These are phyloP conservation scores for Lenzites betulinus DNA, from an alignment of 768 basidiomycete genomes.

Conservation along the genomic window DNA sequence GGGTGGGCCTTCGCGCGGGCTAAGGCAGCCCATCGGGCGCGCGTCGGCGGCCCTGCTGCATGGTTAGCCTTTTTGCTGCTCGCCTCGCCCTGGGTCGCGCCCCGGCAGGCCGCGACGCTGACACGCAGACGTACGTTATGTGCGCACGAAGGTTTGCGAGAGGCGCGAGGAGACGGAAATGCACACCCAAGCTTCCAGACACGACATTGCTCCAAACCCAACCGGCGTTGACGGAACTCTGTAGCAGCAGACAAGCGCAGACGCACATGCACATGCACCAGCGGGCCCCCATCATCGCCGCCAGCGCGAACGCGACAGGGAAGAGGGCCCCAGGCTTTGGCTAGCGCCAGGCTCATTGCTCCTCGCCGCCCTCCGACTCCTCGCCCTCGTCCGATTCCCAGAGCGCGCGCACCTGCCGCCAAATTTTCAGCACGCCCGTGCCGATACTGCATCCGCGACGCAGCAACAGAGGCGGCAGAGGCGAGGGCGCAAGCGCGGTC, in stretches of 20 bases:
- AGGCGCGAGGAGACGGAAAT: not conserved
- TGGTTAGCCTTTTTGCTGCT: slow-evolving; percentile 1
- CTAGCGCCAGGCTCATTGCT: not conserved
- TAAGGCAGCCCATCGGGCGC: not conserved
- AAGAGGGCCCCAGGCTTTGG: no score
- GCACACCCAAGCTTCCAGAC: not conserved
- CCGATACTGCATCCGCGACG: slow-evolving; percentile 52
- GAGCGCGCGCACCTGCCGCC: slow-evolving; percentile 54
- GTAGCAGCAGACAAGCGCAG: not conserved
- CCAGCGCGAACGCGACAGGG: no score
- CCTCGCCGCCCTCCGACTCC: not conserved
- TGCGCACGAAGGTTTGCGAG: not conserved
- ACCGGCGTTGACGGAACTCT: slow-evolving; percentile 1
- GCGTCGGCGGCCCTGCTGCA: slow-evolving; percentile 3
- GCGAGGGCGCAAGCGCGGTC: slow-evolving; percentile 4
- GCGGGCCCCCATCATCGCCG: not conserved
- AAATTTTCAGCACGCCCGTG: slow-evolving; percentile 75
- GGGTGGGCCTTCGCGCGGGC: not conserved
- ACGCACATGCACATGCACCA: not conserved
- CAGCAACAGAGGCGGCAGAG: not conserved
- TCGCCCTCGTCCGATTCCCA: slow-evolving; percentile 38
- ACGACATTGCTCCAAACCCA: not conserved
- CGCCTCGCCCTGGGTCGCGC: not conserved
- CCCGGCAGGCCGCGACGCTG: not conserved
- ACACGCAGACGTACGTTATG: not conserved